phyloP scores from a whole-genome alignment of 768 basidiomycete genomes.

The Nidularia pulvinata region DNA sequence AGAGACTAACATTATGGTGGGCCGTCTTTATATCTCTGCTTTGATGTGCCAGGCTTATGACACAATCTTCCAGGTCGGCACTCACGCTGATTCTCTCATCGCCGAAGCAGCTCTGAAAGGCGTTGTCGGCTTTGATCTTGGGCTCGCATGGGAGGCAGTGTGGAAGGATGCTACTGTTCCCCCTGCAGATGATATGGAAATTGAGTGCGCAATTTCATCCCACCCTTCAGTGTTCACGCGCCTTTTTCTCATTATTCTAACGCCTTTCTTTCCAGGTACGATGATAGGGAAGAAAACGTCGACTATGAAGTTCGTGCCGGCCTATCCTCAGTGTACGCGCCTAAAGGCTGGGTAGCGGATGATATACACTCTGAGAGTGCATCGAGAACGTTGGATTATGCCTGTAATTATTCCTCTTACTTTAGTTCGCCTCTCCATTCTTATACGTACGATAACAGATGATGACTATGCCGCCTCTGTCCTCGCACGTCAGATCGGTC shows the following conservation, averaged over 20 bases:
- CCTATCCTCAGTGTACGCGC: slow-evolving; percentile 63
- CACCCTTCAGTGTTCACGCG: too few relatives aligned
- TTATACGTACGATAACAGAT: slow-evolving; percentile 35
- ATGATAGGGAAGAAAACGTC: slow-evolving; percentile 75
- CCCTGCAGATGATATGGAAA: slow-evolving; percentile 53
- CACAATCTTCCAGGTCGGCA: slow-evolving; percentile 53
- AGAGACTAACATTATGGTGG: slow-evolving; percentile 86
- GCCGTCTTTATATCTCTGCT: background rate
- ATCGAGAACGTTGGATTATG: slow-evolving; percentile 77
- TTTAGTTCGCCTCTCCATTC: background rate
- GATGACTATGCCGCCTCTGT: slow-evolving; percentile 77
- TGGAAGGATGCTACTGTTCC: slow-evolving; percentile 71
- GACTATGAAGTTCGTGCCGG: slow-evolving; percentile 85
- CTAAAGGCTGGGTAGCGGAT: slow-evolving; percentile 75
- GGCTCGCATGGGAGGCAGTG: slow-evolving; percentile 72
- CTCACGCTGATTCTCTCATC: slow-evolving; percentile 78
- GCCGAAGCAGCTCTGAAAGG: slow-evolving; percentile 74
- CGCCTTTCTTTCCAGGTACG: slow-evolving; percentile 41
- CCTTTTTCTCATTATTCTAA: background rate
- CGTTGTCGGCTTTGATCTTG: slow-evolving; percentile 58
- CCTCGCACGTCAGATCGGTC: slow-evolving; percentile 54
- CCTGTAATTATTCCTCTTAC: slow-evolving; percentile 45
- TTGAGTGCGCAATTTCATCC: slow-evolving; percentile 36
- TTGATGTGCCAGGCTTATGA: background rate
- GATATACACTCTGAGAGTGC: slow-evolving; percentile 81